Percentiles rank a stretch among this genome's conserved stretches.
Evolutionary conservation across 768 basidiomycete species (phyloP).

Genomic region (Pleurotus citrinopileatus): DNA sequence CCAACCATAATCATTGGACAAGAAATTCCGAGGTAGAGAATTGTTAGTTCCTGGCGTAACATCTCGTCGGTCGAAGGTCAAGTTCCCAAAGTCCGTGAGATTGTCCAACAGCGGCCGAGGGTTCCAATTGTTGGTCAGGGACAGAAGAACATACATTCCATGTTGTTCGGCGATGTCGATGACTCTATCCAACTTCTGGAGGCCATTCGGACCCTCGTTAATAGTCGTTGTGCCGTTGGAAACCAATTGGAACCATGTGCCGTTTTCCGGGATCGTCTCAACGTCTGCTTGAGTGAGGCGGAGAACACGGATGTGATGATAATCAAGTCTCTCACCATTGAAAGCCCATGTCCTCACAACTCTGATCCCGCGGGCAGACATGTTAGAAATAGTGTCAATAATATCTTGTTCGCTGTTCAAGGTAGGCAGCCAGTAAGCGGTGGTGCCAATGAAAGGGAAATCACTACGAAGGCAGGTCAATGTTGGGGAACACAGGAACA

Average conservation of each 20-base stretch:
- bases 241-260: slow-evolving; percentile 65
- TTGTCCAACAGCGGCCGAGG: slow-evolving; percentile 25
- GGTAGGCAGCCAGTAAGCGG: slow-evolving; percentile 63
- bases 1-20: slow-evolving; percentile 65
- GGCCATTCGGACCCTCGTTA: slow-evolving; percentile 43
- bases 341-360: slow-evolving; percentile 73
- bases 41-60: slow-evolving; percentile 29
- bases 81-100: slow-evolving; percentile 1
- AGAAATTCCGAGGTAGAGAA: slow-evolving; percentile 43
- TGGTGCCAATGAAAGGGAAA: slow-evolving; percentile 50
- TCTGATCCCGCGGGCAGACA: slow-evolving; percentile 51
- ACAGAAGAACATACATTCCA: slow-evolving; percentile 38
- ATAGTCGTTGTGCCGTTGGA: slow-evolving; percentile 49
- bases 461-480: slow-evolving; percentile 23
- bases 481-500: not conserved
- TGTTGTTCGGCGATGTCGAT: slow-evolving; percentile 36
- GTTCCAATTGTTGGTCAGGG: slow-evolving; percentile 51
- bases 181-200: slow-evolving; percentile 44
- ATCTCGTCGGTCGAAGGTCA: slow-evolving; percentile 9
- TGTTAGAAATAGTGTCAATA: slow-evolving; percentile 51
- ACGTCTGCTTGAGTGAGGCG: slow-evolving; percentile 37
- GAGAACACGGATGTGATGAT: slow-evolving; percentile 1
- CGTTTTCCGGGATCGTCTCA: slow-evolving; percentile 45
- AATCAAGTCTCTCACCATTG: slow-evolving; percentile 42
- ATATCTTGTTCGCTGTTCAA: slow-evolving; percentile 58